phyloP scores from a whole-genome alignment of 768 basidiomycete species.

The Trametes meyenii region DNA sequence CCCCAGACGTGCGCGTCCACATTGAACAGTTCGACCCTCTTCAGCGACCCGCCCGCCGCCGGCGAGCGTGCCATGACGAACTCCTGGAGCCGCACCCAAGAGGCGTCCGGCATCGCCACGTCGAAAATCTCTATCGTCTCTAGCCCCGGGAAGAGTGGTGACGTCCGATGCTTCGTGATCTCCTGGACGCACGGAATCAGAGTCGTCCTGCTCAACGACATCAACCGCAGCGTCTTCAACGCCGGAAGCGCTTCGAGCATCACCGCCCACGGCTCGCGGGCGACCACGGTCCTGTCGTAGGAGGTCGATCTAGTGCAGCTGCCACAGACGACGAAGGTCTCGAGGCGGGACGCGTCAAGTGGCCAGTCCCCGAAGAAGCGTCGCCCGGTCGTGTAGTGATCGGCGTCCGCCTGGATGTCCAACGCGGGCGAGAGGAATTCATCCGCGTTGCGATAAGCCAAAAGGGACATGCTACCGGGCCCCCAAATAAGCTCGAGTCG shows the following conservation, averaged over 20 bases:
- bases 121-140: conserved; percentile 2
- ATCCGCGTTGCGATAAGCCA: background rate
- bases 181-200: background rate
- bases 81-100: background rate
- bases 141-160: background rate
- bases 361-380: conserved; percentile 7
- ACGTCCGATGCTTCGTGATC: background rate
- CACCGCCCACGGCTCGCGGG: background rate
- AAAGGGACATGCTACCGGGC: background rate
- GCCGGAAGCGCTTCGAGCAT: background rate
- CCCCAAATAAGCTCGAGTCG: conserved; percentile 2
- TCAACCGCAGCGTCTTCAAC: conserved; percentile 1
- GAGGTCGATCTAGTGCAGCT: background rate
- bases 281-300: background rate
- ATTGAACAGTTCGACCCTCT: conserved; percentile 5
- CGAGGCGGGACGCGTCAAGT: conserved; percentile 1
- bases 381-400: background rate
- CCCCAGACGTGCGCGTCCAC: background rate
- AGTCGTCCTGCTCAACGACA: background rate
- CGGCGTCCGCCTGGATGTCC: background rate
- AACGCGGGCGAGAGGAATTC: background rate
- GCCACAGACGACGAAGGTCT: conserved; percentile 8
- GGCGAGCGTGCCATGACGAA: background rate
- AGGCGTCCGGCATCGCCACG: background rate
- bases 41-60: background rate